Conservation (phyloP, 345 rosid species). For the Citropsis articulata region DNA sequence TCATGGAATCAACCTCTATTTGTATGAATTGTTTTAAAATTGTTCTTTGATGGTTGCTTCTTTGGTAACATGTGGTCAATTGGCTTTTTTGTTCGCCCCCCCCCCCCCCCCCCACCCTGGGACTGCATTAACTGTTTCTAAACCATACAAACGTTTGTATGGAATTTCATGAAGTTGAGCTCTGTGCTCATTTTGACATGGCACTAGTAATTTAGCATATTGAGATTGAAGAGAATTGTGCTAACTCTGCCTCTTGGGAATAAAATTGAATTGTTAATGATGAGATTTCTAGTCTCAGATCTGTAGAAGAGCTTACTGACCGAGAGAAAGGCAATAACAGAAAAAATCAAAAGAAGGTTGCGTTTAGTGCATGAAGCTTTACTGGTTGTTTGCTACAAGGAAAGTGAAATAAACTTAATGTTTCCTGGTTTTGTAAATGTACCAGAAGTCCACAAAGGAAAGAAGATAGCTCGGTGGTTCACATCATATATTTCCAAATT, state of each 20-base stretch:
- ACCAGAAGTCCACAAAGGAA: conserved; percentile 46
- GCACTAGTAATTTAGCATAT: not conserved
- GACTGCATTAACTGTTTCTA: not conserved
- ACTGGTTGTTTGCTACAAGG: not conserved
- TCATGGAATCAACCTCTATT: too few species aligned
- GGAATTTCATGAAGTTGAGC: not conserved
- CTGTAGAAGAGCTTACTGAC: not conserved
- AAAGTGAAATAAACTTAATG: not conserved
- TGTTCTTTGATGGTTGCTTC: not conserved
- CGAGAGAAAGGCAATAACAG: not conserved
- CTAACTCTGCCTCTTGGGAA: not conserved
- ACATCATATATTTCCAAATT: conserved; percentile 51
- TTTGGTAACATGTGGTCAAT: not conserved
- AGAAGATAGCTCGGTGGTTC: conserved; percentile 55
- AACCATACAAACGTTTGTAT: not conserved
- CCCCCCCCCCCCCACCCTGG: not conserved
- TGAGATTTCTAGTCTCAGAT: not conserved
- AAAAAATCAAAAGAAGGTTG: not conserved
- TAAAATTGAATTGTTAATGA: not conserved
- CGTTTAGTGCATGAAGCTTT: not conserved
- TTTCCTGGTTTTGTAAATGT: conserved; percentile 21
- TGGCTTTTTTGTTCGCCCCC: not conserved
- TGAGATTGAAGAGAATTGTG: not conserved
- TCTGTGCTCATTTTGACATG: not conserved
- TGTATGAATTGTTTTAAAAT: not conserved